Evolutionary conservation across 176 grass and related monocot species (phyloP).

Genomic region (Stipa capillata): DNA sequence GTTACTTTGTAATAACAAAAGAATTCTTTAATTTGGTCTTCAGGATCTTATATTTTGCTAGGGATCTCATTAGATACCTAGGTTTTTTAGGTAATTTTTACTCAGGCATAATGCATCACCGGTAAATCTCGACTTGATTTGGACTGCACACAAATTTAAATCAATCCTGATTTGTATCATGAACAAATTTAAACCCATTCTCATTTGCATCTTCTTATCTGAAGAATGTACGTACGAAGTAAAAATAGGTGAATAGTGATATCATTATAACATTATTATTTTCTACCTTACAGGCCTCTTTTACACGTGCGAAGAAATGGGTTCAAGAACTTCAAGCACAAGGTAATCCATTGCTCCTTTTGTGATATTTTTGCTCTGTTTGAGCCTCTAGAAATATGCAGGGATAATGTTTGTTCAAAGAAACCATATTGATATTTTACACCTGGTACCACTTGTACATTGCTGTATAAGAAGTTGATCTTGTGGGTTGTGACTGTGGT

Average conservation of each 20-base stretch:
- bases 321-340: conserved; percentile 79
- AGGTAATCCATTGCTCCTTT: conserved; percentile 27
- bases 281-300: conserved; percentile 50
- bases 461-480: neutral
- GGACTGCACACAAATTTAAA: neutral
- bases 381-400: neutral
- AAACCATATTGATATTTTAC: neutral
- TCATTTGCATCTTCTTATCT: neutral
- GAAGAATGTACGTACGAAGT: neutral
- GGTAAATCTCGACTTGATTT: neutral
- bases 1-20: neutral
- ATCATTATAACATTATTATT: neutral
- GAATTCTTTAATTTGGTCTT: neutral
- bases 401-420: neutral
- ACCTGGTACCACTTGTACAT: neutral
- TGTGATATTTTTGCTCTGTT: neutral
- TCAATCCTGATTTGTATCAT: neutral
- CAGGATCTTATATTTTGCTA: neutral
- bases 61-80: neutral
- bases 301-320: conserved; percentile 73
- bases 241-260: too few species aligned
- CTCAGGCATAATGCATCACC: neutral
- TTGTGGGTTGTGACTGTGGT: neutral
- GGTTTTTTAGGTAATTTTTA: neutral
- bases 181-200: neutral